Base-by-base conservation (phyloP, 75 land plant species). In the Gnetum montanum region DNA sequence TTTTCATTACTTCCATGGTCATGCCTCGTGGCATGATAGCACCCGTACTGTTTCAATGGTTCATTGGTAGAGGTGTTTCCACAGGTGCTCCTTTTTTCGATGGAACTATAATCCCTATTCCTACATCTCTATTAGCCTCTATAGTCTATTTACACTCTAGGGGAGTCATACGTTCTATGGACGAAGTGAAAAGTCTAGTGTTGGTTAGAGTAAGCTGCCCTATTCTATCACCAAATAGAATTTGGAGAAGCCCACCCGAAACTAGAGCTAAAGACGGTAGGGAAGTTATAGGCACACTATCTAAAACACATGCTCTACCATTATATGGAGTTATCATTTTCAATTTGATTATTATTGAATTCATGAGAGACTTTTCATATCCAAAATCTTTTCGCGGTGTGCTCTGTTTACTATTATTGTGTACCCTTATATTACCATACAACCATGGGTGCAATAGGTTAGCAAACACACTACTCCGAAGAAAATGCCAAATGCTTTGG, bases 81-180 rank as follows among this genome's bases (percentile, higher is more conserved):
- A 28, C 31, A 53, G 40, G 46, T 43, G 25, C 20, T 27, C 51
- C 58, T 54, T 38, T 48, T 63, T 53, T 2, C 41, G 23, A 37
- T 63, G 66, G 57, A 41, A 63, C 57, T 63, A 63, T 63, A 63
- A 53, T 63, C 29, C 66, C 44, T 35, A 35, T 51, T 63, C 53
- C 43, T 49, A 50, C 29, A 23, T 52, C 5, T 35, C 5, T 6
- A 5, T 35, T 10, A 35, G 8, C 10, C 5, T 35, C 10, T 6
- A 35, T 35, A 35, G 10, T 6, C 43, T 44, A 38, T 59, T 23
- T 59, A 38, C 61, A 44, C 28, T 55, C 36, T 2, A 49, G 31
- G 58, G 45, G 52, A 49, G 36, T 48, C 65, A 30, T 38, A 23
- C 12, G 35, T 45, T 63, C 0, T 52, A 1, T 63, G 56, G 44